Evolutionary conservation across 805 yeast species (phyloP), one percentile per base, ranked within the genome.

Genomic region (Wickerhamiella dianesei): DNA sequence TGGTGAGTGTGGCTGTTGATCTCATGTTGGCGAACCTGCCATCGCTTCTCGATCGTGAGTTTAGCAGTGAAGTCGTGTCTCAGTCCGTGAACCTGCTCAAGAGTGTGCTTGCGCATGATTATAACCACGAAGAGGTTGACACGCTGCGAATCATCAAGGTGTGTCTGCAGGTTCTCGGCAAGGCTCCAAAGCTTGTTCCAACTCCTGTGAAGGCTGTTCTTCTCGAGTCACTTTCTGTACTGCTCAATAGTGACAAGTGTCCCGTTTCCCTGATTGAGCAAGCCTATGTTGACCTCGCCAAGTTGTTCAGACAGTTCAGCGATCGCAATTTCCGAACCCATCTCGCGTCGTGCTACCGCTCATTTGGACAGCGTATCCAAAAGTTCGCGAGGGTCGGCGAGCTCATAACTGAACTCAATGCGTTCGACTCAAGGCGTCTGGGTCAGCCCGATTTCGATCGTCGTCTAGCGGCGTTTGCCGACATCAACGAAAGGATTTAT

Each of bases 371-470:
- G 2, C 73, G 72, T 45, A 74, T 75, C 47, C 55, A 58, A 1
- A 69, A 67, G 2, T 66, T 73, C 21, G 55, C 64, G 16, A 59
- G 64, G 4, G 75, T 80, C 21, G 74, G 80, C 1, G 55, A 57
- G 0, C 60, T 86, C n/a, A 59, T 85, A 13, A 64, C 64, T 1
- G 86, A 77, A 36, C 65, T 89, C 50, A 88, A 92, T 59, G 69
- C 95, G 0, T 83, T 69, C 56, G 76, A 87, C 0, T 58, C 60
- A 1, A 74, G 64, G 35, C 71, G 84, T 45, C 64, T 86, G 47
- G 79, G 77, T 29, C 87, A 82, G 52, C 79, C 82, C 40, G 95
- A 92, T 63, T 89, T 80, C 61, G 89, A 79, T 49, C 73, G 74
- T 46, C 72, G 95, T 50, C 66, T 89, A 41, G 67, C 70, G 3